Base-by-base conservation (phyloP, 768 basidiomycete genomes). In the Dioszegia hungarica region DNA sequence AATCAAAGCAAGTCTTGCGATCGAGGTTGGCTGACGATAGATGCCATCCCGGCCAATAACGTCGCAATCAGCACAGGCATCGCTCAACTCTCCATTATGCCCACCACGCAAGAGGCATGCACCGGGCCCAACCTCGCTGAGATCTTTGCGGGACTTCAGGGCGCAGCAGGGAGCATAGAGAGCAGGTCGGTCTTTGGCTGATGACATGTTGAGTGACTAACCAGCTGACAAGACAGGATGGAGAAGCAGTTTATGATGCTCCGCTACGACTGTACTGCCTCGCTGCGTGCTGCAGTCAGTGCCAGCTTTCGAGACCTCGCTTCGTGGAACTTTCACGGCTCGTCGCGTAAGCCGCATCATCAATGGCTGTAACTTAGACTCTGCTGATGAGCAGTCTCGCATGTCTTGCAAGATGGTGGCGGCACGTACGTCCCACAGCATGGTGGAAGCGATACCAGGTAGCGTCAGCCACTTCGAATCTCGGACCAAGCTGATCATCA, bases 211-310 rank as follows among this genome's bases (percentile, higher is more conserved):
- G 17, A 22, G 24, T 25, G 22, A 3, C 41, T 6, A 14, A 33
- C 31, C 31, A 22, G 31, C 24, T 36, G 20, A 43, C 41, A n/a
- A 14, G 31, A 22, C 24, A 62, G 56, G 25, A 75, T 88, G 11
- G 88, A 90, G 56, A 81, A 85, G 3, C 86, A 89, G 61, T 89
- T 86, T 71, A 82, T 88, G 33, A 79, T 89, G 0, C 75, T 89
- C 33, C 79, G 88, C 31, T 88, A 88, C 61, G 88, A 89, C 28
- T 50, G 49, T 10, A 57, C 49, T 8, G 54, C 74, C 86, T 15
- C 85, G 81, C 82, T 86, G 64, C 20, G 82, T 68, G 22, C 51
- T 17, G 59, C 47, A n/a, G n/a, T n/a, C n/a, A n/a, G n/a, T n/a
- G n/a, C n/a, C n/a, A n/a, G n/a, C n/a, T n/a, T n/a, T n/a, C n/a